Base-by-base conservation (phyloP, 805 yeast genomes). In the Metschnikowia aberdeeniae region DNA sequence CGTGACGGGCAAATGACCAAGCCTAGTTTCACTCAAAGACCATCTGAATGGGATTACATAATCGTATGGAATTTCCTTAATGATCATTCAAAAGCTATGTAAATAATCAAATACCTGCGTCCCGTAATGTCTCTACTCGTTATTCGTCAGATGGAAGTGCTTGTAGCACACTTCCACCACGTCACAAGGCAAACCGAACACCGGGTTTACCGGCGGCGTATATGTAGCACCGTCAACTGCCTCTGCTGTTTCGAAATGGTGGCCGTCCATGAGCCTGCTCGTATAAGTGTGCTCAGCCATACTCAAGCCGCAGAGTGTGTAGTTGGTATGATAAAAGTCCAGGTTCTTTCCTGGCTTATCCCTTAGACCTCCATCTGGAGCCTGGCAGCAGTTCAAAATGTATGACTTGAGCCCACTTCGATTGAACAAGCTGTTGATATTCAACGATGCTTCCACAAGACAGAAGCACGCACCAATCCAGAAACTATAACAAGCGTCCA, bases 401-500 rank as follows among this genome's bases (percentile, higher is more conserved):
- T 87, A 93, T 41, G 77, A 73, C 44, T 73, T 77, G 36, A 92
- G 65, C 1, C 78, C 81, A 8, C 73, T 68, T 48, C 89, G 75
- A 47, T 81, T 72, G 48, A 84, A 68, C 58, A 46, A 75, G 29
- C 45, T 35, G 0, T 29, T 47, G 20, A 14, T 49, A 44, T 45
- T 51, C 1, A 54, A 31, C 0, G 83, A 67, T 0, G 76, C 68
- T 47, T 86, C 93, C 4, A 89, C 47, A 30, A 88, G 63, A 0
- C 87, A 80, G 50, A 76, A 70, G 32, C 83, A 61, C 0, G 89
- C 95, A 1, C 98, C 98, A 1, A 89, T 84, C 99, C 99, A 93
- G 63, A 85, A 92, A 59, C 92, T 81, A 62, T 93, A 93, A 63
- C 99, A 93, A 0, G 96, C 97, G 61, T 93, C 99, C 1, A 93